Evolutionary conservation across 2,329 filamentous ascomycete genomes (phyloP).

Genomic region (Cladosporium sp.): DNA sequence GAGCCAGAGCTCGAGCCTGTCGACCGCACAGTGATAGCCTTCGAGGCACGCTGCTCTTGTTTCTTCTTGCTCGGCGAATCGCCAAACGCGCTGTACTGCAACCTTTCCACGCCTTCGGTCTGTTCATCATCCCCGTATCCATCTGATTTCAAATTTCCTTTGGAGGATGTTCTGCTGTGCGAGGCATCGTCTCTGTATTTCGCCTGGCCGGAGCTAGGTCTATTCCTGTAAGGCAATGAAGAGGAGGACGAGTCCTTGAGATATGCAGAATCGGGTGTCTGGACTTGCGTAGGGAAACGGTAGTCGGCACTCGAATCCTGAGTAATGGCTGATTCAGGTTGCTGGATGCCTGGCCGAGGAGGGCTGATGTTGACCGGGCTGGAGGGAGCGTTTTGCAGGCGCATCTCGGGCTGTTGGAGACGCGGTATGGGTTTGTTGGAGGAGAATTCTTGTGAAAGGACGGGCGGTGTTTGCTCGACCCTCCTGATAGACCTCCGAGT

Average conservation of each 20-base stretch:
- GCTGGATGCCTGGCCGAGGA: constrained; percentile 30
- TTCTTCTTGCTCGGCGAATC: constrained; percentile 33
- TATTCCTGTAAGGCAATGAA: constrained; percentile 26
- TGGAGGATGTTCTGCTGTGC: constrained; percentile 22
- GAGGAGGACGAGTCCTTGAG: constrained; percentile 18
- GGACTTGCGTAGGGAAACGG: constrained; percentile 22
- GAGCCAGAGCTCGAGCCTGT: constrained; percentile 34
- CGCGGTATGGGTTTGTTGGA: constrained; percentile 13
- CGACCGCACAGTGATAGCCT: constrained; percentile 34
- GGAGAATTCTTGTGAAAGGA: constrained; percentile 11
- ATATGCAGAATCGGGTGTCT: constrained; percentile 28
- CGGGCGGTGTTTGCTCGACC: constrained; percentile 17
- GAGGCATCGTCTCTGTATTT: constrained; percentile 7
- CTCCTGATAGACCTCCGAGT: constrained; percentile 14
- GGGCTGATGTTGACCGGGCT: constrained; percentile 38
- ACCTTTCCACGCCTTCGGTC: constrained; percentile 30
- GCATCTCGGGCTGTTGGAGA: constrained; percentile 28
- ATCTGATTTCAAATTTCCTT: constrained; percentile 21
- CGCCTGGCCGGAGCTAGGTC: constrained; percentile 21
- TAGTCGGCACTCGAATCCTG: constrained; percentile 16
- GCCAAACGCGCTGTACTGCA: constrained; percentile 53
- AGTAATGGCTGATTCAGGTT: constrained; percentile 32
- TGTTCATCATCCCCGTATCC: constrained; percentile 29
- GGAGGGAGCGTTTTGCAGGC: constrained; percentile 35
- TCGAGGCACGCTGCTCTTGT: constrained; percentile 32